Base-by-base conservation (phyloP, 768 basidiomycete species). In the Termitomyces sp. region DNA sequence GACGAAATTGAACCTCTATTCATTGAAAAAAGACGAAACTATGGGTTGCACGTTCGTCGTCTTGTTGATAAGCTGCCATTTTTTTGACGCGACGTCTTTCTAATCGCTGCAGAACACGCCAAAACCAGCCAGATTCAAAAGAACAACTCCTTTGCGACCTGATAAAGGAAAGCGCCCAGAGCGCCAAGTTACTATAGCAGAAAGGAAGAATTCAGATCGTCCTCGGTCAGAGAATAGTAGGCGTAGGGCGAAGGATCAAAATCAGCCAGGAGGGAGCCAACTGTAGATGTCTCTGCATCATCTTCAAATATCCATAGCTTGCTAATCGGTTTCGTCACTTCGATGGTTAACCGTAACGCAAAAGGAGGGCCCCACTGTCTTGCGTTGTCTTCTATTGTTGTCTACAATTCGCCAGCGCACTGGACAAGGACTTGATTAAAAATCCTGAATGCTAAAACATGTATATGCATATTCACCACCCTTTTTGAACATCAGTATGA, bases 1-100 rank as follows among this genome's bases (percentile, higher is more conserved):
- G 56, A 61, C 15, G 42, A 61, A 34, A 57, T 61, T 46, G 56
- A 61, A 34, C 60, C 60, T 17, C 34, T 36, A 5, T 61, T 61
- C 11, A 38, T 57, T 25, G 42, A 57, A 17, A 50, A 56, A 42
- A 42, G 60, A 9, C 29, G 60, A 37, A 25, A 43, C 1, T 46
- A 46, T 20, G 60, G 60, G 15, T 34, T 61, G 25, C 43, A 57
- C 4, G 60, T 61, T 61, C 25, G 60, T 51, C 3, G 34, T 51
- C 38, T 32, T 32, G 14, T 54, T 52, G n/a, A 34, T 12, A 20
- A 32, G 6, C 11, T 12, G 10, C 4, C 17, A 25, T 15, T 14
- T 5, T 15, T 34, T 37, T 36, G 40, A 51, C 11, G 14, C 4
- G 12, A 46, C 34, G n/a, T 15, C 12, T 25, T 20, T 43, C 25